Evolutionary conservation across 2,329 filamentous ascomycete genomes (phyloP).

Genomic region (Fusarium buharicum): DNA sequence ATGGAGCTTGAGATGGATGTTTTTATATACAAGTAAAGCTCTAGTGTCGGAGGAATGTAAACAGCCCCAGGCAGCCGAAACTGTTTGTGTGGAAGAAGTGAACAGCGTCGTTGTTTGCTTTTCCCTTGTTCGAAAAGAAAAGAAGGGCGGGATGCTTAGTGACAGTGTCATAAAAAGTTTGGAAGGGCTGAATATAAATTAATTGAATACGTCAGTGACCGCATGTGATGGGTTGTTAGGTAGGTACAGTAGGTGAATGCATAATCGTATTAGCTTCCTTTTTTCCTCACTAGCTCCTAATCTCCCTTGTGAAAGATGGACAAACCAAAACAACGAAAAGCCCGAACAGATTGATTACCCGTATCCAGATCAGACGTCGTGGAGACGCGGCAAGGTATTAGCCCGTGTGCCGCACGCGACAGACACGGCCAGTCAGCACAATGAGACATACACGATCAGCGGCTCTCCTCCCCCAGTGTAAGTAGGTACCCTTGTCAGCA

Average conservation of each 20-base stretch:
- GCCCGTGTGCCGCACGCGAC: constrained; percentile 28
- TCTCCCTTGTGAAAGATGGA: not conserved
- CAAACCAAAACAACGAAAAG: not conserved
- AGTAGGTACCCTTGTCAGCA: constrained; percentile 11
- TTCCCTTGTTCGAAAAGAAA: too few species aligned
- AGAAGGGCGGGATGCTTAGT: not conserved
- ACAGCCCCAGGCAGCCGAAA: constrained; percentile 1
- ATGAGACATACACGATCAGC: constrained; percentile 25
- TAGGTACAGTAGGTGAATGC: too few species aligned
- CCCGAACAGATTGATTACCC: not conserved
- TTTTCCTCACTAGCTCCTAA: not conserved
- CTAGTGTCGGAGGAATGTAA: not conserved
- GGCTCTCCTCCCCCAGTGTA: constrained; percentile 9
- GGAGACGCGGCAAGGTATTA: constrained; percentile 22
- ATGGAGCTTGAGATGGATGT: not conserved
- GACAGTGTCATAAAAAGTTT: not conserved
- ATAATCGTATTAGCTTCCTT: not conserved
- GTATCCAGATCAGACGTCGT: not conserved
- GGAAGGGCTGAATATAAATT: constrained; percentile 8
- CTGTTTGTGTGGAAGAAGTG: constrained; percentile 6
- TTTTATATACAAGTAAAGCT: constrained; percentile 2
- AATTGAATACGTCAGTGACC: constrained; percentile 15
- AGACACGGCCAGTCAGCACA: constrained; percentile 16
- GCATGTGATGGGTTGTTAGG: not conserved
- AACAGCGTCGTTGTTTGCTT: not conserved